phyloP scores from a whole-genome alignment of 352 stramenopile genomes.

The Phytopythium vexans region DNA sequence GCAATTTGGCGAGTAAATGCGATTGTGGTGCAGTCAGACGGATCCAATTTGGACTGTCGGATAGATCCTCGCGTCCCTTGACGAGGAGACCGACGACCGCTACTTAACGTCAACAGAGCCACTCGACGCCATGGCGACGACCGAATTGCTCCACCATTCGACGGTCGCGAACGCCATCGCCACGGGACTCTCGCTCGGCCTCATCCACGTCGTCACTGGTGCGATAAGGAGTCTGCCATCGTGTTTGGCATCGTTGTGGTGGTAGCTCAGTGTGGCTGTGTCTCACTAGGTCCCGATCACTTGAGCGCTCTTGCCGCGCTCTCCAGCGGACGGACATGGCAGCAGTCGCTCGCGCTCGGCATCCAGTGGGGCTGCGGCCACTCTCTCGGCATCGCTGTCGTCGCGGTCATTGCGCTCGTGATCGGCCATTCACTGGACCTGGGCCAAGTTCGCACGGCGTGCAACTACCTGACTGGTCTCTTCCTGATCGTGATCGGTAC shows the following conservation, averaged over 20 bases:
- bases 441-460: conserved; percentile 25
- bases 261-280: background rate
- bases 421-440: conserved; percentile 38
- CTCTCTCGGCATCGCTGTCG: conserved; percentile 74
- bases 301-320: conserved; percentile 85
- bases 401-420: conserved; percentile 52
- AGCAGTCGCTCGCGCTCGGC: conserved; percentile 68
- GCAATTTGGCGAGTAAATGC: no score
- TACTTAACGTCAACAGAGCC: background rate
- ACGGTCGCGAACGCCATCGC: conserved; percentile 24
- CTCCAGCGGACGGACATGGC: conserved; percentile 59
- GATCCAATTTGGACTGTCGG: no score
- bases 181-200: conserved; percentile 40
- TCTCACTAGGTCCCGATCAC: conserved; percentile 75
- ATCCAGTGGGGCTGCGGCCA: conserved; percentile 89
- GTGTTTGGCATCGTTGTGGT: background rate
- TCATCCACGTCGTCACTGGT: conserved; percentile 62
- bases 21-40: no score
- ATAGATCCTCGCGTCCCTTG: no score
- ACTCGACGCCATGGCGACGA: background rate
- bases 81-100: no score
- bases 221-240: background rate
- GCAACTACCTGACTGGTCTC: conserved; percentile 61
- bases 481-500: conserved; percentile 59
- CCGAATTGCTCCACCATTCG: conserved; percentile 13